Conservation (phyloP, 1,284 basidiomycete species). For the Malassezia sympodialis region DNA sequence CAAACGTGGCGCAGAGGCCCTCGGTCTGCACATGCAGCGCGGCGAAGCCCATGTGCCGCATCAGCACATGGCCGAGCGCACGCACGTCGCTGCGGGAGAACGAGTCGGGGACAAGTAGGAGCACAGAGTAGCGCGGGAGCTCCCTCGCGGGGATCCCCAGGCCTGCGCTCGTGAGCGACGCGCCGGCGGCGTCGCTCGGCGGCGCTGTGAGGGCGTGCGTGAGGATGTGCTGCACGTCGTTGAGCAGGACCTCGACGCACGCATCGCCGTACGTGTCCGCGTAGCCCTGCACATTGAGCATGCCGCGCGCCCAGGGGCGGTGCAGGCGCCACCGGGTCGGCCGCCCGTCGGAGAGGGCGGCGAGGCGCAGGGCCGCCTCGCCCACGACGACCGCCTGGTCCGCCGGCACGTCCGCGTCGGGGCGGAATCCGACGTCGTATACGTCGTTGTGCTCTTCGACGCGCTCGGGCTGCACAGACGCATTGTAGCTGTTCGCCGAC, state of each 20-base stretch:
- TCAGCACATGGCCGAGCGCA: constrained; percentile 64
- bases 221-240: constrained; percentile 34
- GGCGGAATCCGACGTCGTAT: constrained; percentile 40
- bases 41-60: constrained; percentile 62
- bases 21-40: constrained; percentile 42
- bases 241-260: constrained; percentile 31
- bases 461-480: constrained; percentile 28
- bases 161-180: constrained; percentile 22
- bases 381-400: constrained; percentile 27
- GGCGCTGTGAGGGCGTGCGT: constrained; percentile 37
- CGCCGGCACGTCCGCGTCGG: not conserved
- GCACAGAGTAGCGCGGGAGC: constrained; percentile 58
- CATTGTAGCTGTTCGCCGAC: constrained; percentile 43
- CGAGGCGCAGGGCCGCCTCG: constrained; percentile 39
- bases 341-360: constrained; percentile 15
- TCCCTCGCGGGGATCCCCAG: constrained; percentile 33
- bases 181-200: constrained; percentile 21
- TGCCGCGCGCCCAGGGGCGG: constrained; percentile 35
- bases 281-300: constrained; percentile 37
- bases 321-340: constrained; percentile 34
- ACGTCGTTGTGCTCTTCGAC: constrained; percentile 44
- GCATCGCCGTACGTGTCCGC: constrained; percentile 33
- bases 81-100: constrained; percentile 75
- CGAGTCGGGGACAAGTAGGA: constrained; percentile 85
- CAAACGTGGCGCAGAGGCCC: constrained; percentile 87